A percentile compares a stretch with the other conserved stretches of the same genome.
These are phyloP conservation scores for Fusarium xyrophilum DNA, from an alignment of 2,329 filamentous ascomycete species.

Conservation along the genomic window DNA sequence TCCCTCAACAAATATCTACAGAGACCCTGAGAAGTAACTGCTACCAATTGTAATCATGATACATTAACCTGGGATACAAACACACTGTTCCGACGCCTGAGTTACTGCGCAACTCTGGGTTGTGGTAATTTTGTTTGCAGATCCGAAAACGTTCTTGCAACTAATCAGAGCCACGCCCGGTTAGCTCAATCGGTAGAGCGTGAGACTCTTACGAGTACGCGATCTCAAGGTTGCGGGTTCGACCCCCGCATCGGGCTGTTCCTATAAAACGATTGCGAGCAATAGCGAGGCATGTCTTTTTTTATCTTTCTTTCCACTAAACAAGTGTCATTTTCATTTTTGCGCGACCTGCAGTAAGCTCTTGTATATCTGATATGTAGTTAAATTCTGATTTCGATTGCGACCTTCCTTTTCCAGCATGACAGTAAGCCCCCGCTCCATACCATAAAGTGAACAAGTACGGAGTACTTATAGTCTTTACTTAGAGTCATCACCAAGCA, in stretches of 20 bases:
- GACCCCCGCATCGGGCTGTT: conserved; percentile 53
- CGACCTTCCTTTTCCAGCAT: background rate
- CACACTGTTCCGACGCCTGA: rapidly evolving
- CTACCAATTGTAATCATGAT: rapidly evolving
- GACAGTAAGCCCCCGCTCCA: background rate
- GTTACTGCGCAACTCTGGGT: rapidly evolving
- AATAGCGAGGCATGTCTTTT: conserved; percentile 56
- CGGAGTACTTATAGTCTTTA: rapidly evolving
- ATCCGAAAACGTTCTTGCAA: conserved; percentile 13
- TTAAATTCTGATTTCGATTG: rapidly evolving
- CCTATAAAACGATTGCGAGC: conserved; percentile 54
- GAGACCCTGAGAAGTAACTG: no score
- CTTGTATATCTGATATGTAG: rapidly evolving
- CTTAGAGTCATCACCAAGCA: background rate
- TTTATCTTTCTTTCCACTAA: rapidly evolving
- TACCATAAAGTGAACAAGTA: rapidly evolving
- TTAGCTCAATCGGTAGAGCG: conserved; percentile 61
- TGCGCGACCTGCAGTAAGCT: no score
- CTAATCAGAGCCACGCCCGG: conserved; percentile 44
- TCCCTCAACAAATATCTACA: rapidly evolving
- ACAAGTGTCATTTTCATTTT: rapidly evolving
- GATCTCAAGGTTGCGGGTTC: conserved; percentile 65
- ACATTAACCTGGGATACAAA: rapidly evolving
- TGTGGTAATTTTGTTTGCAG: rapidly evolving
- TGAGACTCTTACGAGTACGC: conserved; percentile 65